Base-by-base conservation (phyloP, 2,329 filamentous ascomycete genomes). In the Epichloe coenophiala region DNA sequence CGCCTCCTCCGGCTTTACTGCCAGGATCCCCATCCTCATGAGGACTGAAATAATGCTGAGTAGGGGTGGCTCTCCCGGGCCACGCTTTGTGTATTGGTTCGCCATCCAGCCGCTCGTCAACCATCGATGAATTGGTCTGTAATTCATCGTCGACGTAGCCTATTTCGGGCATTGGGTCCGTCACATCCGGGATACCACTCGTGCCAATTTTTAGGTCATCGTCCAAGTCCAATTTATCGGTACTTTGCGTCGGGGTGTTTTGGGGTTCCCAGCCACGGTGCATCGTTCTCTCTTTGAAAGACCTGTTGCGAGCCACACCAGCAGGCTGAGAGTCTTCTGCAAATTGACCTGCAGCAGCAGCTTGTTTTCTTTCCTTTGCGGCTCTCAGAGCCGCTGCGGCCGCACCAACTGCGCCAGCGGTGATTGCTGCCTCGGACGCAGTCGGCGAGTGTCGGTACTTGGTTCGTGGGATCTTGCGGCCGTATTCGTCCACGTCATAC, bases 101-200 rank as follows among this genome's bases (percentile, higher is more conserved):
- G 2, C 77, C 80, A 47, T 80, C 82, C 47, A 85, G 77, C 1
- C 83, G 83, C 17, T 86, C 88, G 56, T 89, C 78, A 40, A 94
- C 81, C 47, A 90, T 75, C 0, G 90, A 95, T 3, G 88, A 88
- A 61, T 94, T 94, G 17, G 89, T 95, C 44, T 80, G 83, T 15
- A 88, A 76, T 54, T 94, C 88, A 37, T 80, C 76, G 11, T 76
- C 72, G 2, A 69, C 58, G 56, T 87, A 84, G 4, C 84, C 88
- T 59, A 86, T 81, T 61, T 90, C 88, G 0, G 85, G 87, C 71
- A 90, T 78, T 5, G 85, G 84, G 57, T 90, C 74, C 51, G 82
- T 69, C 37, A 78, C 68, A 56, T 83, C 76, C 3, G 88, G 88
- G 53, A 90, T 64, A 44, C 82, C 84, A 62, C 76, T 88, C 42